Evolutionary conservation across 805 yeast genomes (phyloP).

Genomic region (Peterozyma toletana): DNA sequence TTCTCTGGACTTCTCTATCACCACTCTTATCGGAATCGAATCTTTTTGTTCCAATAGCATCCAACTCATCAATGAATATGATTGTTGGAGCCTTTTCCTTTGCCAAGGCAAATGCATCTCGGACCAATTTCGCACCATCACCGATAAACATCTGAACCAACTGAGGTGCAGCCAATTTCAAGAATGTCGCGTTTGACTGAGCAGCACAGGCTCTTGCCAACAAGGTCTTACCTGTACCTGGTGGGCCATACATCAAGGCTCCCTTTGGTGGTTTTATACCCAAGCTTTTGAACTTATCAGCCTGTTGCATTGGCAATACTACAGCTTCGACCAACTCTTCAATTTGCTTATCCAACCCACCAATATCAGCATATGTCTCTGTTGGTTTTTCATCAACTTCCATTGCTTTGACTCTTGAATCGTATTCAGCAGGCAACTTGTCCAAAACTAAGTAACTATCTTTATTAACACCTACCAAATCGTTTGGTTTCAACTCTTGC

Average conservation of each 20-base stretch:
- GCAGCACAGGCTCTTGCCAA: slow-evolving; percentile 99
- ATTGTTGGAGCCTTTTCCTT: slow-evolving; percentile 98
- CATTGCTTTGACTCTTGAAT: slow-evolving; percentile 96
- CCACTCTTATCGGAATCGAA: slow-evolving; percentile 97
- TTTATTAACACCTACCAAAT: slow-evolving; percentile 94
- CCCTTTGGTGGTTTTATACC: slow-evolving; percentile 99
- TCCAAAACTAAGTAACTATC: slow-evolving; percentile 92
- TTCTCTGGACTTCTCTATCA: slow-evolving; percentile 97
- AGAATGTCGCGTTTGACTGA: slow-evolving; percentile 94
- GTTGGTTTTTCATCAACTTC: slow-evolving; percentile 99
- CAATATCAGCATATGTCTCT: slow-evolving; percentile 94
- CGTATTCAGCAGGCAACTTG: slow-evolving; percentile 95
- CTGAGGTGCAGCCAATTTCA: slow-evolving; percentile 96
- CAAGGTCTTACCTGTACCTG: slow-evolving; percentile 97
- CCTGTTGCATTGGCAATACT: slow-evolving; percentile 96
- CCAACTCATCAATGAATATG: slow-evolving; percentile 95
- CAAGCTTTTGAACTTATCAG: slow-evolving; percentile 86
- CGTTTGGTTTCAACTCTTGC: slow-evolving; percentile 89
- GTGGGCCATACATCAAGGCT: slow-evolving; percentile 98
- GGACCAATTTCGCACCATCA: slow-evolving; percentile 95
- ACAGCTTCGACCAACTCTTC: slow-evolving; percentile 98
- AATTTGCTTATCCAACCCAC: slow-evolving; percentile 96
- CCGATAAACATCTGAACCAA: slow-evolving; percentile 98
- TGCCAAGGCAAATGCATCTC: slow-evolving; percentile 96
- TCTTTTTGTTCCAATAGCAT: slow-evolving; percentile 97